These are phyloP conservation scores for Brasenia schreberi DNA, from an alignment of 164 flowering plant genomes.

Conservation along the genomic window DNA sequence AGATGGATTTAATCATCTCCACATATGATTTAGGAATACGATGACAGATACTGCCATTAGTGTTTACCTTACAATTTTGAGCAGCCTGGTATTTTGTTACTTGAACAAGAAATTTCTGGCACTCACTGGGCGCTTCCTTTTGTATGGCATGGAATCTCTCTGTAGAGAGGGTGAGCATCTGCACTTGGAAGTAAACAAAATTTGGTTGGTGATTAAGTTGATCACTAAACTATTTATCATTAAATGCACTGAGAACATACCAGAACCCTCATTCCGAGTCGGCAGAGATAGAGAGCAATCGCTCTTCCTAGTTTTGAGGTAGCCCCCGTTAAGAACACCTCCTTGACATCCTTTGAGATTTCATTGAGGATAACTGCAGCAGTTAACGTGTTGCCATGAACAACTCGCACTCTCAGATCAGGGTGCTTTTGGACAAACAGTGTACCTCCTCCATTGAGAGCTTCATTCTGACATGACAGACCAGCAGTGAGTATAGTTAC, in stretches of 20 bases:
- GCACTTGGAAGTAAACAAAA: constrained; percentile 2
- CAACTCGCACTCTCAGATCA: constrained; percentile 58
- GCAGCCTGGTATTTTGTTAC: constrained; percentile 85
- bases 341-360: constrained; percentile 41
- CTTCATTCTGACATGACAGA: constrained; percentile 50
- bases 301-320: constrained; percentile 97
- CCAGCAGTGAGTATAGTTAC: too few relatives aligned
- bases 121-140: constrained; percentile 62
- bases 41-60: background rate
- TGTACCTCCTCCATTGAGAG: constrained; percentile 84
- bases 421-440: constrained; percentile 74
- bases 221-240: background rate
- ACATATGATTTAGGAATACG: too few relatives aligned
- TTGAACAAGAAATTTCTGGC: constrained; percentile 58
- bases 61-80: constrained; percentile 56
- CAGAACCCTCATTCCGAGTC: constrained; percentile 44
- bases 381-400: constrained; percentile 89
- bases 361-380: constrained; percentile 84
- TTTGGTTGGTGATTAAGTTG: background rate
- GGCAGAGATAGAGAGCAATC: constrained; percentile 86
- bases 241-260: constrained; percentile 20
- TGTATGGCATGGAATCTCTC: constrained; percentile 75
- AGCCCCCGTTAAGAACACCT: constrained; percentile 88
- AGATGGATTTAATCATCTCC: too few relatives aligned
- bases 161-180: constrained; percentile 79